Evolutionary conservation across 345 rosid genomes (phyloP), one percentile per base, ranked within the genome.

Genomic region (Eucalyptus erythrocorys): DNA sequence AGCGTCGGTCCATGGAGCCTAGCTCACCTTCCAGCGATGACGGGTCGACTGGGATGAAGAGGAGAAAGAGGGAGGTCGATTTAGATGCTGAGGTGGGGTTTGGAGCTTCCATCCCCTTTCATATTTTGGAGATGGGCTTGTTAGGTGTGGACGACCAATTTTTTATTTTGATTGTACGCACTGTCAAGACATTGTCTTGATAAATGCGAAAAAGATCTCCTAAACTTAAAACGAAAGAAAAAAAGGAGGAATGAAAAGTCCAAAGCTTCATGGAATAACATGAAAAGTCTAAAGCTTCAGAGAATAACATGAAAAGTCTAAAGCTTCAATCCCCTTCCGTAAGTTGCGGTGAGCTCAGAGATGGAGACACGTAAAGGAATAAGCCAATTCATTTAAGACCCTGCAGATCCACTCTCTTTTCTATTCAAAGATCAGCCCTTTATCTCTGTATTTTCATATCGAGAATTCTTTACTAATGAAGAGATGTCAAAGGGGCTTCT

Each of bases 1-100:
- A 93, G 90, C 87, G 92, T 64, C 90, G 92, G 2, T 90, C 93
- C 34, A 45, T 91, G 49, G 93, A 89, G 89, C 91, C 91, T 0
- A 87, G 88, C 71, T 71, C 68, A 12, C 76, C 88, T 0, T 55
- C 80, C 19, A 27, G 50, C 26, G 50, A 49, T 6, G 61, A 50
- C 6, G 66, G 19, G 57, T 48, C 37, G 2, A 81, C 87, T 0
- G 12, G 21, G 50, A 84, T 1, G 86, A 87, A 68, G 87, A 27
- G 86, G 87, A 13, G 34, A 51, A 88, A 37, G 64, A 45, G 59
- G 12, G 61, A 48, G 55, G 24, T 22, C 43, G 45, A 22, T 12
- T 64, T 26, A 5, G 89, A 85, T n/a, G 87, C 57, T 85, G 32
- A 49, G 22, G 51, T 30, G 87, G 87, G 26, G 3, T 48, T 48